These are phyloP conservation scores for Salix koriyanagi DNA, from an alignment of 345 rosid species.

Conservation along the genomic window DNA sequence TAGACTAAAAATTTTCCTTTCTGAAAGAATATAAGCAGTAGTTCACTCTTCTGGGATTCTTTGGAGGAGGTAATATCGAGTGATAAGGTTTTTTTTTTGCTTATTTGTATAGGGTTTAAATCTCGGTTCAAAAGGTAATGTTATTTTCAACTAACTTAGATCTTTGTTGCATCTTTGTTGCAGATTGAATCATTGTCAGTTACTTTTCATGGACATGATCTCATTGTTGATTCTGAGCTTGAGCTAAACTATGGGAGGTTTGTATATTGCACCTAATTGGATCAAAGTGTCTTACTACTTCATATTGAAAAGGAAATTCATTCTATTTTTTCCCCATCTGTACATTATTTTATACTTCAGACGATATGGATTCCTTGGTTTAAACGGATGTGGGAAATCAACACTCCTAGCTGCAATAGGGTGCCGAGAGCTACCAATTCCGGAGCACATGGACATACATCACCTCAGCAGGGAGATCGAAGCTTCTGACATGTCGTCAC, in stretches of 20 bases:
- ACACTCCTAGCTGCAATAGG: constrained; percentile 89
- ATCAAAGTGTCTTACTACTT: background rate
- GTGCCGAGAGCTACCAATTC: constrained; percentile 83
- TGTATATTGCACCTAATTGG: constrained; percentile 11
- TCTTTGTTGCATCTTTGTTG: constrained; percentile 35
- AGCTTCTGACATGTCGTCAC: constrained; percentile 92
- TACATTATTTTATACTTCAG: constrained; percentile 26
- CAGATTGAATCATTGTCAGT: constrained; percentile 97
- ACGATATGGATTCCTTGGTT: constrained; percentile 94
- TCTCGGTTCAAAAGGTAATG: background rate
- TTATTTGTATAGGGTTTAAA: background rate
- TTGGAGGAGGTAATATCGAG: constrained; percentile 9
- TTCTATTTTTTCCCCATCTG: background rate
- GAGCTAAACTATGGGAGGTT: constrained; percentile 98
- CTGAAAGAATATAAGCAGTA: constrained; percentile 9
- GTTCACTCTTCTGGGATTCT: constrained; percentile 5
- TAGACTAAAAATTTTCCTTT: constrained; percentile 9
- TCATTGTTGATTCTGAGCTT: constrained; percentile 82
- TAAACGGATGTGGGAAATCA: constrained; percentile 98
- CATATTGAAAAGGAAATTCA: background rate
- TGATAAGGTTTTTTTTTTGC: background rate
- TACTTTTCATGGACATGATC: constrained; percentile 95
- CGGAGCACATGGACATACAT: constrained; percentile 92
- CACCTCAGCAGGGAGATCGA: constrained; percentile 87
- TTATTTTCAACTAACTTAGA: background rate